These are phyloP conservation scores for Mortierella sp. DNA, from an alignment of 371 early-diverging fungal species.

Conservation along the genomic window DNA sequence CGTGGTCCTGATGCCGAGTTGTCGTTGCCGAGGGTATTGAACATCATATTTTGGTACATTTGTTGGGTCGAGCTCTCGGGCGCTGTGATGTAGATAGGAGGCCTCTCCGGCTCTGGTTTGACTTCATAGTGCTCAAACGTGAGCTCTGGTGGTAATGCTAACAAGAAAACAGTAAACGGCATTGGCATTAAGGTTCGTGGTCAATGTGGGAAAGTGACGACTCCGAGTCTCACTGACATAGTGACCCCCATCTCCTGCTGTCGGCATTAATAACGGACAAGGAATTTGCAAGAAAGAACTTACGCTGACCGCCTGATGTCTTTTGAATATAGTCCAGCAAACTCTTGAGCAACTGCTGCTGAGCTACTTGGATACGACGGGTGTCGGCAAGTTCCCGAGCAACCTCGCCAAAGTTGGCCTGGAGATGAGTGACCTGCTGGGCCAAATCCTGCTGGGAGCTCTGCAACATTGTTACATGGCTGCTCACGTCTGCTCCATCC, in stretches of 20 bases:
- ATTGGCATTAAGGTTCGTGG: conserved; percentile 7
- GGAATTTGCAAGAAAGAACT: background rate
- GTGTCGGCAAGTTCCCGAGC: conserved; percentile 80
- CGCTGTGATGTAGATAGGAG: conserved; percentile 73
- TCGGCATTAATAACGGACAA: background rate
- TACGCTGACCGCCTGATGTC: conserved; percentile 63
- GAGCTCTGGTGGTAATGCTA: conserved; percentile 61
- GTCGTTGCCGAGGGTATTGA: conserved; percentile 45
- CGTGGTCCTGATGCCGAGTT: conserved; percentile 30
- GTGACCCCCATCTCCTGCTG: background rate
- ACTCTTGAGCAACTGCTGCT: conserved; percentile 69
- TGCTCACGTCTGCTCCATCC: conserved; percentile 80
- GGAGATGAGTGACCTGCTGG: conserved; percentile 80
- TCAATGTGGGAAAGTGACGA: background rate
- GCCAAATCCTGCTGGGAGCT: conserved; percentile 81
- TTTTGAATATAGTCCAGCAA: conserved; percentile 71
- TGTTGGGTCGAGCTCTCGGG: conserved; percentile 61
- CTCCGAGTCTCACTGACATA: background rate
- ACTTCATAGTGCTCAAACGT: conserved; percentile 61
- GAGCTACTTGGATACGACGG: conserved; percentile 71
- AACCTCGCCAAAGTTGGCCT: conserved; percentile 77
- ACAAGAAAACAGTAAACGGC: background rate
- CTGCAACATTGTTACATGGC: conserved; percentile 81
- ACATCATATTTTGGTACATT: conserved; percentile 55
- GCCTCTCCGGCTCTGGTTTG: conserved; percentile 64